These are phyloP conservation scores for Eucalyptus viminalis DNA, from an alignment of 345 rosid genomes.

Conservation along the genomic window DNA sequence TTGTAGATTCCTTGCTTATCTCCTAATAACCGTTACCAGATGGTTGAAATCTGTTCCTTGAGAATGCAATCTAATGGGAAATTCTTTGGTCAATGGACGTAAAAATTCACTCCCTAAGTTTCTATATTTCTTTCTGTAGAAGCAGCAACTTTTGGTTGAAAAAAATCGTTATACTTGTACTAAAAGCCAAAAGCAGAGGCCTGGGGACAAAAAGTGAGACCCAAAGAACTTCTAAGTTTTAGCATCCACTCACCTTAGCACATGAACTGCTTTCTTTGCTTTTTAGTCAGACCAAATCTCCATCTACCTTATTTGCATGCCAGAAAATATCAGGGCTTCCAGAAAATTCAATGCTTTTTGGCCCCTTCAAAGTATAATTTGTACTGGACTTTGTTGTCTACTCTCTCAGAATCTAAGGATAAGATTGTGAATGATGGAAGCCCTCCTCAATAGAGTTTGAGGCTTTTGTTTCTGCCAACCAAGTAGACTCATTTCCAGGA, in stretches of 20 bases:
- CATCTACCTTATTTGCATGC: neutral
- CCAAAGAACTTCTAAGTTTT: neutral
- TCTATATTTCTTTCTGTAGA: neutral
- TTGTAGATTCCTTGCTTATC: slow-evolving; percentile 7
- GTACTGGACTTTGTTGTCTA: neutral
- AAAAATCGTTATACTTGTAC: neutral
- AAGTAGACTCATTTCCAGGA: neutral
- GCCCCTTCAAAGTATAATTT: neutral
- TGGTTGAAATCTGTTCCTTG: slow-evolving; percentile 1
- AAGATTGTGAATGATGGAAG: neutral
- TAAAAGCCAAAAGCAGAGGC: neutral
- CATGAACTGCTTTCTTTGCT: neutral
- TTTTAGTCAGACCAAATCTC: neutral
- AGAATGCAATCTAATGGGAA: slow-evolving; percentile 4
- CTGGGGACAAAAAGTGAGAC: neutral
- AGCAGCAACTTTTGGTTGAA: neutral
- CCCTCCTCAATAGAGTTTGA: neutral
- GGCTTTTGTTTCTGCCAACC: neutral
- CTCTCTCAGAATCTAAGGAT: neutral
- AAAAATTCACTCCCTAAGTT: neutral
- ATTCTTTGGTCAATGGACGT: neutral
- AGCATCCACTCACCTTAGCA: neutral
- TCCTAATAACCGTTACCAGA: slow-evolving; percentile 5
- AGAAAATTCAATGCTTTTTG: neutral
- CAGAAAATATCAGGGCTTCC: neutral